These are phyloP conservation scores for Xylaria sp. DNA, from an alignment of 2,329 filamentous ascomycete genomes.

Conservation along the genomic window DNA sequence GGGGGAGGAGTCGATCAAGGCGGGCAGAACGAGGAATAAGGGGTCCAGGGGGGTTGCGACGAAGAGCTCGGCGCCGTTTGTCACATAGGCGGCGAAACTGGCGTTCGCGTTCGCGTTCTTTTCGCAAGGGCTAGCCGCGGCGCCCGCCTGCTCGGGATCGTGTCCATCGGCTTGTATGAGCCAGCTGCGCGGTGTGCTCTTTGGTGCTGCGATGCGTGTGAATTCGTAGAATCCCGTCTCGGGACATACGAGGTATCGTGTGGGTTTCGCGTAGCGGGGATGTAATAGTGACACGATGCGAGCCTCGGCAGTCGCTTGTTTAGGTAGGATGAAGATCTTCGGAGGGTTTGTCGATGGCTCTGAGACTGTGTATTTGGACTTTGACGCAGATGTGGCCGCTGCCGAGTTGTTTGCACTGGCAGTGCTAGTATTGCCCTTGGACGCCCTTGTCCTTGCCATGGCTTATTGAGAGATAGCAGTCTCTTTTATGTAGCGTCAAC, in stretches of 20 bases:
- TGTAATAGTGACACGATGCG: slow-evolving; percentile 70
- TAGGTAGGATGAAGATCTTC: slow-evolving; percentile 71
- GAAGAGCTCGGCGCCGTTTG: slow-evolving; percentile 78
- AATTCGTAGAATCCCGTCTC: slow-evolving; percentile 73
- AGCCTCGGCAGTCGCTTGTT: slow-evolving; percentile 63
- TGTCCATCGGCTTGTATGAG: slow-evolving; percentile 58
- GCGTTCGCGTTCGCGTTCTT: no score
- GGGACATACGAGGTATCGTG: slow-evolving; percentile 72
- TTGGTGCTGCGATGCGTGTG: slow-evolving; percentile 65
- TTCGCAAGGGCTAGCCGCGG: slow-evolving; percentile 32
- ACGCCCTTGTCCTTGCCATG: slow-evolving; percentile 64
- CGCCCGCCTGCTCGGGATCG: neutral
- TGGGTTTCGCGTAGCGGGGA: slow-evolving; percentile 65
- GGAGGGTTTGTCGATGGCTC: slow-evolving; percentile 58
- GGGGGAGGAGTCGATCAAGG: slow-evolving; percentile 59
- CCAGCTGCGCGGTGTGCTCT: slow-evolving; percentile 69
- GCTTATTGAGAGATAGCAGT: neutral
- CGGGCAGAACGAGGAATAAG: slow-evolving; percentile 83
- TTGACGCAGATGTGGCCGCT: slow-evolving; percentile 40
- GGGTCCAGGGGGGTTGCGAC: slow-evolving; percentile 87
- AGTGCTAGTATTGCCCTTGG: slow-evolving; percentile 52
- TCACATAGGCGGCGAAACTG: slow-evolving; percentile 57
- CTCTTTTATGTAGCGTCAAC: neutral
- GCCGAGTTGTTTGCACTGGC: slow-evolving; percentile 48
- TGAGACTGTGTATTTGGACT: slow-evolving; percentile 55